Conservation (phyloP, 2,329 filamentous ascomycete genomes). For the Xylariales sp. region DNA sequence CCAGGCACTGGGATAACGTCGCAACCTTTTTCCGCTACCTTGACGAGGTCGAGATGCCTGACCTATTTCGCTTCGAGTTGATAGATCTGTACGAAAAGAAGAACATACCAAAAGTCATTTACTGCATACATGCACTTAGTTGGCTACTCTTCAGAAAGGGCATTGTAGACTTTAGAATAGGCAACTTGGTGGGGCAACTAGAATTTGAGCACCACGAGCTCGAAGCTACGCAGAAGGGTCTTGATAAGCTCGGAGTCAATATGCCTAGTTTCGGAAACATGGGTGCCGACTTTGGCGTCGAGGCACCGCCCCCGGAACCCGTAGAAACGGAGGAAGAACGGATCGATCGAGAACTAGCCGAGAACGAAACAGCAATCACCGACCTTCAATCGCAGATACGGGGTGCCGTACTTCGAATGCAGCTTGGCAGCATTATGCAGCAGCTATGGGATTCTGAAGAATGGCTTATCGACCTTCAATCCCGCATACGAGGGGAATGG, state of each 20-base stretch:
- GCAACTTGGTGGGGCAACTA: conserved; percentile 94
- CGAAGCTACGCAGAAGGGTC: conserved; percentile 94
- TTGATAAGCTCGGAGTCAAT: conserved; percentile 92
- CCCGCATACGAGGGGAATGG: conserved; percentile 88
- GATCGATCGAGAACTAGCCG: conserved; percentile 81
- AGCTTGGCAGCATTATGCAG: conserved; percentile 86
- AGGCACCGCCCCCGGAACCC: conserved; percentile 76
- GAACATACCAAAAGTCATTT: conserved; percentile 98
- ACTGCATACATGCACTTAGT: conserved; percentile 96
- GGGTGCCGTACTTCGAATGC: conserved; percentile 81
- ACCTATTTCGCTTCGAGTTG: conserved; percentile 95
- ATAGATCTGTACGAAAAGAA: conserved; percentile 99
- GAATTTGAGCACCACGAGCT: conserved; percentile 98
- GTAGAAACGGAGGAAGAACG: conserved; percentile 92
- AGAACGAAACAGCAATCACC: conserved; percentile 76
- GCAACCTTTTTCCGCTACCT: conserved; percentile 95
- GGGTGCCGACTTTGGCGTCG: conserved; percentile 93
- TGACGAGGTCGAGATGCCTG: conserved; percentile 89
- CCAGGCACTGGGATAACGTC: conserved; percentile 97
- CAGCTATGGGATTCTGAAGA: conserved; percentile 87
- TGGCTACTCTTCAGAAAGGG: conserved; percentile 97
- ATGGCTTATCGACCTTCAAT: conserved; percentile 82
- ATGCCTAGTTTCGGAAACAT: conserved; percentile 99
- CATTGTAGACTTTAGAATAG: conserved; percentile 94
- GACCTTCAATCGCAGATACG: conserved; percentile 90